phyloP scores from a whole-genome alignment of 1,284 basidiomycete genomes.

The Ganoderma meredithae region DNA sequence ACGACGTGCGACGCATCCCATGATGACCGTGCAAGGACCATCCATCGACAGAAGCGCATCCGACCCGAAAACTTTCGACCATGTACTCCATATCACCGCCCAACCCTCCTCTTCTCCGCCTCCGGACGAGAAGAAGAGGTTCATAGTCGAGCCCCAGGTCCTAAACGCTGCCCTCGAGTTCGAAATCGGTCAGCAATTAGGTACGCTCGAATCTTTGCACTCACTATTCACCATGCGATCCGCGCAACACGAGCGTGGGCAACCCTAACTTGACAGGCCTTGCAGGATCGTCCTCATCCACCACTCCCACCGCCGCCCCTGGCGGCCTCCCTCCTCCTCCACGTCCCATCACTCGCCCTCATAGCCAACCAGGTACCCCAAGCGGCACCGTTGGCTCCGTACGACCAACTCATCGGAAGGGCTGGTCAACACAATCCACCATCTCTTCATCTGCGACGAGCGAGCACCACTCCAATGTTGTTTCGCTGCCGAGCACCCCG shows the following conservation, averaged over 20 bases:
- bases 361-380: neutral
- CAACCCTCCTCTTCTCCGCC: slow-evolving; percentile 16
- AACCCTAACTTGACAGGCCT: slow-evolving; percentile 11
- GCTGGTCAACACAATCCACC: slow-evolving; percentile 18
- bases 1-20: slow-evolving; percentile 26
- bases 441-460: slow-evolving; percentile 23
- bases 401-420: slow-evolving; percentile 31
- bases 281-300: slow-evolving; percentile 1
- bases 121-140: slow-evolving; percentile 20
- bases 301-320: neutral
- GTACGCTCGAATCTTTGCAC: slow-evolving; percentile 17
- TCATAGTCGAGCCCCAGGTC: slow-evolving; percentile 32
- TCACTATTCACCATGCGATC: neutral
- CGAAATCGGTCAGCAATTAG: slow-evolving; percentile 14
- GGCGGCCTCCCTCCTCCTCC: slow-evolving; percentile 29
- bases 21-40: slow-evolving; percentile 14
- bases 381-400: slow-evolving; percentile 23
- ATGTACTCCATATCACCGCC: slow-evolving; percentile 16
- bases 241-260: neutral
- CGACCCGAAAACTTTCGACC: slow-evolving; percentile 4
- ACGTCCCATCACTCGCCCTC: slow-evolving; percentile 15
- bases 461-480: slow-evolving; percentile 19
- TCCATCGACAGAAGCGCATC: slow-evolving; percentile 9
- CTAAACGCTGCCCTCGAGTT: slow-evolving; percentile 29
- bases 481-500: slow-evolving; percentile 29